Percentiles rank a stretch among this genome's conserved stretches.
These are phyloP conservation scores for Didymella sp. DNA, from an alignment of 2,329 filamentous ascomycete genomes.

Conservation along the genomic window DNA sequence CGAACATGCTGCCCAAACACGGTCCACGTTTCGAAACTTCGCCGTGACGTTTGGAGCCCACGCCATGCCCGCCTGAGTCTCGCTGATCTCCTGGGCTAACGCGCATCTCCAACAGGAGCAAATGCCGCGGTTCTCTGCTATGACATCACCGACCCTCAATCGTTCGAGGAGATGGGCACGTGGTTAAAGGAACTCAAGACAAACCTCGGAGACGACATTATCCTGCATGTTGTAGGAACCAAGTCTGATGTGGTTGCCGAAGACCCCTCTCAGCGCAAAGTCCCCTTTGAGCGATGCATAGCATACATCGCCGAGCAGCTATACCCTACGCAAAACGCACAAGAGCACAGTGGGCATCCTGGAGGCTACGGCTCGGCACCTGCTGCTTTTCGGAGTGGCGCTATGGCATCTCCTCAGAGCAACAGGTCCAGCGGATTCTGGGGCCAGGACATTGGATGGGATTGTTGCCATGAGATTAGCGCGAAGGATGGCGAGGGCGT, in stretches of 20 bases:
- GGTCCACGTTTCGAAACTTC: background rate
- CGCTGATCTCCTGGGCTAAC: background rate
- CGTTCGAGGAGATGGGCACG: conserved; percentile 89
- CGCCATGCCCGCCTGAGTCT: background rate
- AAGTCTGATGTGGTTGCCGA: conserved; percentile 81
- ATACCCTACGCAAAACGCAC: conserved; percentile 66
- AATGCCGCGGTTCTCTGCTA: conserved; percentile 95
- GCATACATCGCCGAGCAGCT: conserved; percentile 94
- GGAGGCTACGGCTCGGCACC: conserved; percentile 37
- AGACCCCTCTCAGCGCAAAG: conserved; percentile 78
- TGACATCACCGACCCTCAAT: conserved; percentile 84
- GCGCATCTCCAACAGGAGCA: conserved; percentile 63
- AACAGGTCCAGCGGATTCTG: conserved; percentile 76
- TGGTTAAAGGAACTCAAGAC: conserved; percentile 87
- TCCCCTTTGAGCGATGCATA: conserved; percentile 94
- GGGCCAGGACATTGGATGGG: conserved; percentile 94
- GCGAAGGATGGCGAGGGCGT: conserved; percentile 94
- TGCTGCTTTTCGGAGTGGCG: conserved; percentile 50
- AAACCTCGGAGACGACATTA: conserved; percentile 77
- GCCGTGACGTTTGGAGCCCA: conserved; percentile 10
- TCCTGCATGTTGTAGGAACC: conserved; percentile 91
- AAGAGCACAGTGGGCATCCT: conserved; percentile 27
- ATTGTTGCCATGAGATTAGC: conserved; percentile 95
- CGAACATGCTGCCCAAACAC: conserved; percentile 19
- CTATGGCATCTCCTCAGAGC: conserved; percentile 56